Conservation (phyloP, 2,329 filamentous ascomycete genomes). For the Diaporthe batatas region DNA sequence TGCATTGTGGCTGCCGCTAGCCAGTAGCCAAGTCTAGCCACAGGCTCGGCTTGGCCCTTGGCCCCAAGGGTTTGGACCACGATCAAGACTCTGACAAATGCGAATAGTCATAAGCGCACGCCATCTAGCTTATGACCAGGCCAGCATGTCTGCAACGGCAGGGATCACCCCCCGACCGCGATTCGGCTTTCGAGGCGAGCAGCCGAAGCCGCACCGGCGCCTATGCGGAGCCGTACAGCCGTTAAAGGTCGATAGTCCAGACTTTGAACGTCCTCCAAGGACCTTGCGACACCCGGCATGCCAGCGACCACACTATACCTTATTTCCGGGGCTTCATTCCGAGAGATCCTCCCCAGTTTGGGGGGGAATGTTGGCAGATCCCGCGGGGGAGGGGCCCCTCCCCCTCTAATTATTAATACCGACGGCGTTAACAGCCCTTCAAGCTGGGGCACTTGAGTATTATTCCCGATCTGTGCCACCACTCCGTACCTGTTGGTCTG, state of each 20-base stretch:
- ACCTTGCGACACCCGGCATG: conserved; percentile 3
- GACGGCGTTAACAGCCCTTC: not conserved
- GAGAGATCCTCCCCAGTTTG: not conserved
- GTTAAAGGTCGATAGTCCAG: not conserved
- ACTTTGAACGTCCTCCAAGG: not conserved
- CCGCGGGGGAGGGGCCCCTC: conserved; percentile 7
- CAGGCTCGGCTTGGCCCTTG: not conserved
- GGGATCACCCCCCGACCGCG: conserved; percentile 22
- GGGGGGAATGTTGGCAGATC: conserved; percentile 14
- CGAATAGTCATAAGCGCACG: not conserved
- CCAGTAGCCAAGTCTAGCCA: not conserved
- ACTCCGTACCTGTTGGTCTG: not conserved
- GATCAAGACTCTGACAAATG: conserved; percentile 20
- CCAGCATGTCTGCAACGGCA: not conserved
- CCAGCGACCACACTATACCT: not conserved
- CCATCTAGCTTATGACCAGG: not conserved
- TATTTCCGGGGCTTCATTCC: conserved; percentile 23
- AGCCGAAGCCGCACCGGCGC: conserved; percentile 22
- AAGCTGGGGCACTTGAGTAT: not conserved
- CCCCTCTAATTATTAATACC: conserved; percentile 5
- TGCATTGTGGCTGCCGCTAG: not conserved
- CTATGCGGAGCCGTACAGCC: conserved; percentile 22
- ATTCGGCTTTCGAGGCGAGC: conserved; percentile 5
- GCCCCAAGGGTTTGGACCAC: not conserved
- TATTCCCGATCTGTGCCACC: conserved; percentile 6